phyloP scores from a whole-genome alignment of 768 basidiomycete genomes.

The Tricholoma saponaceum region DNA sequence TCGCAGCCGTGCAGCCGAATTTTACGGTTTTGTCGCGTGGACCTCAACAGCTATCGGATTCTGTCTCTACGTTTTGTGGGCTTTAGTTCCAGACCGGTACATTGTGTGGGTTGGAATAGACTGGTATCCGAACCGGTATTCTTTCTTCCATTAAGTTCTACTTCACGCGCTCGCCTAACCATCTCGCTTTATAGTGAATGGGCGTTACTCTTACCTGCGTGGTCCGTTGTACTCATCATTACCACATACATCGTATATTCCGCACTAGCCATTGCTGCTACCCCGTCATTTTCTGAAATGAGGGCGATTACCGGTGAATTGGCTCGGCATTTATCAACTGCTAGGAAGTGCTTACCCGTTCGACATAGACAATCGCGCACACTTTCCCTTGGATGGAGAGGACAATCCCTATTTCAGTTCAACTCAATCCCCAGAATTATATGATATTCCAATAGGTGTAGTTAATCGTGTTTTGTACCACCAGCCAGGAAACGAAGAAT shows the following conservation, averaged over 20 bases:
- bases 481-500: neutral
- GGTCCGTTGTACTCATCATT: conserved; percentile 64
- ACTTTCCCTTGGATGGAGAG: conserved; percentile 36
- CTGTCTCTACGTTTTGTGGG: conserved; percentile 74
- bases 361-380: conserved; percentile 53
- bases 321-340: conserved; percentile 7
- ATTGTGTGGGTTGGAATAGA: conserved; percentile 62
- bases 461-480: conserved; percentile 72
- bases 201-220: conserved; percentile 79
- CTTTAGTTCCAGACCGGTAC: conserved; percentile 67
- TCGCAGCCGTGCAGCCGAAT: conserved; percentile 71
- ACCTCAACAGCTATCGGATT: conserved; percentile 71
- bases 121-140: conserved; percentile 88
- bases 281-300: conserved; percentile 67
- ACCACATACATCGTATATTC: conserved; percentile 78
- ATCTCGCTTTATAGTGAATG: conserved; percentile 61
- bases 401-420: conserved; percentile 49
- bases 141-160: neutral
- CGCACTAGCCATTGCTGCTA: conserved; percentile 65
- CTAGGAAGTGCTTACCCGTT: conserved; percentile 5
- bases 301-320: conserved; percentile 61
- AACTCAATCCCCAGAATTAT: conserved; percentile 54
- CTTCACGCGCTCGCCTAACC: neutral
- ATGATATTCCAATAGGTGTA: conserved; percentile 79
- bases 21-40: conserved; percentile 90